These are phyloP conservation scores for Prunella vulgaris DNA, from an alignment of 257 asterid genomes.

Conservation along the genomic window DNA sequence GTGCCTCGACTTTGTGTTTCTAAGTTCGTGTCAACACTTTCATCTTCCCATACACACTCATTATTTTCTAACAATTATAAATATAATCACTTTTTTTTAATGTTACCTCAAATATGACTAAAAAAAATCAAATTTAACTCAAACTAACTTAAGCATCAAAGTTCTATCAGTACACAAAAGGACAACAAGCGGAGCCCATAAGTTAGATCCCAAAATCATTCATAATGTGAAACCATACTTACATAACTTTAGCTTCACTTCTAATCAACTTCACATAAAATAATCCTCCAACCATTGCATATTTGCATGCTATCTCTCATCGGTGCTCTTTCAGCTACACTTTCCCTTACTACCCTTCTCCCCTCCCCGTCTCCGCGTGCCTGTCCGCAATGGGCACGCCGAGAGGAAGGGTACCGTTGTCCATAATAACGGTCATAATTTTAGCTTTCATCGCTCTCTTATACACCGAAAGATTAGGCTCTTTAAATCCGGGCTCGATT, in stretches of 20 bases:
- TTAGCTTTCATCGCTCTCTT: constrained; percentile 51
- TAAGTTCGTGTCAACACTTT: too few species aligned
- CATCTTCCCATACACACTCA: too few species aligned
- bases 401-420: constrained; percentile 43
- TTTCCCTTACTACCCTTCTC: background rate
- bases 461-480: constrained; percentile 53
- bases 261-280: constrained; percentile 46
- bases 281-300: constrained; percentile 19
- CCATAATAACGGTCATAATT: constrained; percentile 41
- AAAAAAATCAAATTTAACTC: background rate
- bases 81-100: too few species aligned
- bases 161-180: background rate
- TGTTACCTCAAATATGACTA: too few species aligned
- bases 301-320: too few species aligned
- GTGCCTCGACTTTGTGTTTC: too few species aligned
- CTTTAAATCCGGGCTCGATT: constrained; percentile 37
- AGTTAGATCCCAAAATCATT: background rate
- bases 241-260: constrained; percentile 67
- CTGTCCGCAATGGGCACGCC: constrained; percentile 38
- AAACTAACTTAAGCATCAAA: constrained; percentile 1
- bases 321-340: constrained; percentile 16
- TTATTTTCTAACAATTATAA: too few species aligned
- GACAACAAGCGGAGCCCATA: background rate
- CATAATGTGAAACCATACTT: background rate
- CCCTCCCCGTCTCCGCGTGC: constrained; percentile 1